Base-by-base conservation (phyloP, 179 eudicot species). In the Spinacia oleracea region DNA sequence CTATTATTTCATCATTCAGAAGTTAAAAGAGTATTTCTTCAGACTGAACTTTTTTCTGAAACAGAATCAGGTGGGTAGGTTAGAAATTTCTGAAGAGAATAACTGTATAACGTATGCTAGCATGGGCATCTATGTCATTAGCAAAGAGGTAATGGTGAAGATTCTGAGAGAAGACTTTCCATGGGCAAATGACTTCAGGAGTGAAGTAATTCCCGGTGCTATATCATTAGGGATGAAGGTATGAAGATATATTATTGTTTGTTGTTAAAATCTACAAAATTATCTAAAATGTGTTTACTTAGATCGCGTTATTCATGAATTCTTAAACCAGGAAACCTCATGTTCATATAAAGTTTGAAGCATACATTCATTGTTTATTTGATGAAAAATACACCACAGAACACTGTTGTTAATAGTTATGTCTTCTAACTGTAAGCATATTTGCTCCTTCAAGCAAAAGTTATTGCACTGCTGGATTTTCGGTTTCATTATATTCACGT, bases 161-260 rank as follows among this genome's bases (percentile, higher is more conserved):
- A 86, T 93, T 68, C 85, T 93, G 27, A 81, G 31, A 78, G 89
- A 90, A 75, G 75, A 84, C 38, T 82, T 86, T 62, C 92, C 96
- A 2, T 76, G 67, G 71, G 92, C 90, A 70, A 87, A 90, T 80
- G 88, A 87, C 80, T 86, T 93, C 42, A 85, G 78, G 46, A 81
- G 83, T 78, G 87, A 93, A 82, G 91, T 87, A 31, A 88, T 93
- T 82, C 90, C 96, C 9, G 90, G 91, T 64, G 92, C 96, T 77
- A 82, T 93, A 71, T 89, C 94, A 72, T 77, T 90, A 53, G 96
- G 97, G 76, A 80, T 93, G 96, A 90, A 93, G 92, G 94, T 93
- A 53, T 20, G 58, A 1, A 5, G 58, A 53, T 18, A 6, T 53
- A 20, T 53, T 51, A 1, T 16, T 38, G 40, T 20, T 45, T 16